phyloP scores from a whole-genome alignment of 495 filamentous ascomycete species.

The Penicillium egyptiacum region DNA sequence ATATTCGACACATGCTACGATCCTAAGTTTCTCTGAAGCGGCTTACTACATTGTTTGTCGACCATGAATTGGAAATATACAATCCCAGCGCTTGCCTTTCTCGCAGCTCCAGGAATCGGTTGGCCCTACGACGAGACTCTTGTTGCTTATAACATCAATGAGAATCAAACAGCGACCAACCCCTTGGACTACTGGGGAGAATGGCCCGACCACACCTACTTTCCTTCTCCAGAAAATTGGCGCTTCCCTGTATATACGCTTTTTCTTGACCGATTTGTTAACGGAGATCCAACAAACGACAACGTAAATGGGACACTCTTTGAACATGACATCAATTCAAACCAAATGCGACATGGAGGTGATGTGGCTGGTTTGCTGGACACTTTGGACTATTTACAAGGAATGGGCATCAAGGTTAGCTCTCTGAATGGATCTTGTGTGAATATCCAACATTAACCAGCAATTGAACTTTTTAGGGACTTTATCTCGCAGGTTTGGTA shows the following conservation, averaged over 20 bases:
- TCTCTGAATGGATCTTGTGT: neutral
- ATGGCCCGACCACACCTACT: slow-evolving; percentile 57
- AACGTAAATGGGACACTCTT: slow-evolving; percentile 67
- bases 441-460: slow-evolving; percentile 4
- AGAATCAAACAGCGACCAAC: slow-evolving; percentile 55
- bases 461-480: slow-evolving; percentile 41
- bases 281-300: slow-evolving; percentile 71
- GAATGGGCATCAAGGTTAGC: slow-evolving; percentile 69
- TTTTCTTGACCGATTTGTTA: slow-evolving; percentile 69
- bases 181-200: slow-evolving; percentile 63
- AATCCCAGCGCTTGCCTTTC: slow-evolving; percentile 30
- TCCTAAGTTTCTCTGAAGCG: neutral
- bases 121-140: slow-evolving; percentile 58
- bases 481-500: slow-evolving; percentile 68
- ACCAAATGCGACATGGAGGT: slow-evolving; percentile 73
- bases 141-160: slow-evolving; percentile 61
- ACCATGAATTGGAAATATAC: slow-evolving; percentile 39
- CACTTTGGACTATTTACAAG: slow-evolving; percentile 71
- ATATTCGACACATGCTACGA: slow-evolving; percentile 13
- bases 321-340: slow-evolving; percentile 67
- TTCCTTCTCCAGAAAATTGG: slow-evolving; percentile 65
- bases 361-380: slow-evolving; percentile 65
- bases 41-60: slow-evolving; percentile 12
- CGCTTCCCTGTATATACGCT: slow-evolving; percentile 71
- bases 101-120: slow-evolving; percentile 31